Percentiles rank a stretch among this genome's conserved stretches.
Conservation (phyloP, 805 yeast genomes). For the Komagataella populi region DNA sequence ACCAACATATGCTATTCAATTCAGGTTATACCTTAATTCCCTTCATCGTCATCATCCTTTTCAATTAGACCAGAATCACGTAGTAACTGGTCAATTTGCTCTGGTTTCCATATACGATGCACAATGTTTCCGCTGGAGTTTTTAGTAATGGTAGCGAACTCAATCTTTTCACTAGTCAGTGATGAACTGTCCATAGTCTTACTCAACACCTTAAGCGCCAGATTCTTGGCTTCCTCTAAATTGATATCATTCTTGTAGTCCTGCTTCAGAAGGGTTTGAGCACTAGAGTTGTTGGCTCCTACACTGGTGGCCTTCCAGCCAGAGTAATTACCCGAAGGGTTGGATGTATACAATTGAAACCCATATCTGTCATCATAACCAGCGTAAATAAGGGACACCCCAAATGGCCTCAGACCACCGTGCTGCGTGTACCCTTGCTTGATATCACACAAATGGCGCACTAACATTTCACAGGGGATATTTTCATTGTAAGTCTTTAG, state of each 20-base stretch:
- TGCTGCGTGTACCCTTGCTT: conserved; percentile 98
- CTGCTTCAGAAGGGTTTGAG: conserved; percentile 89
- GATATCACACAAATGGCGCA: conserved; percentile 78
- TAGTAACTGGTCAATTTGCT: conserved; percentile 62
- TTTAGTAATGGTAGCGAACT: conserved; percentile 69
- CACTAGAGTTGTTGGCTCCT: conserved; percentile 93
- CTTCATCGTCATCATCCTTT: conserved; percentile 33
- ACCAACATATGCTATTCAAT: background rate
- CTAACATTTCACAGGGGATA: conserved; percentile 86
- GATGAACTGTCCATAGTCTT: conserved; percentile 89
- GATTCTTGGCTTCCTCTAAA: conserved; percentile 64
- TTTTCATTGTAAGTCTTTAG: conserved; percentile 81
- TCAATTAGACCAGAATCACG: conserved; percentile 59
- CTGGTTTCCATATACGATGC: conserved; percentile 69
- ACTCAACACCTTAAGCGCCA: conserved; percentile 83
- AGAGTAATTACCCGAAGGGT: conserved; percentile 94
- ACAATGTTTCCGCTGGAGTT: conserved; percentile 34
- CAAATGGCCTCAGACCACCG: conserved; percentile 97
- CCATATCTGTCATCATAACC: conserved; percentile 87
- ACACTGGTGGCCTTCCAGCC: conserved; percentile 98
- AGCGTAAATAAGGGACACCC: conserved; percentile 92
- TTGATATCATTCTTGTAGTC: conserved; percentile 79
- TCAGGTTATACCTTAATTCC: conserved; percentile 6
- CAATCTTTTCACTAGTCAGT: conserved; percentile 80
- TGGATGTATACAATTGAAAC: conserved; percentile 86